Evolutionary conservation across 306 rosid species (phyloP).

Genomic region (Cucumis melo): DNA sequence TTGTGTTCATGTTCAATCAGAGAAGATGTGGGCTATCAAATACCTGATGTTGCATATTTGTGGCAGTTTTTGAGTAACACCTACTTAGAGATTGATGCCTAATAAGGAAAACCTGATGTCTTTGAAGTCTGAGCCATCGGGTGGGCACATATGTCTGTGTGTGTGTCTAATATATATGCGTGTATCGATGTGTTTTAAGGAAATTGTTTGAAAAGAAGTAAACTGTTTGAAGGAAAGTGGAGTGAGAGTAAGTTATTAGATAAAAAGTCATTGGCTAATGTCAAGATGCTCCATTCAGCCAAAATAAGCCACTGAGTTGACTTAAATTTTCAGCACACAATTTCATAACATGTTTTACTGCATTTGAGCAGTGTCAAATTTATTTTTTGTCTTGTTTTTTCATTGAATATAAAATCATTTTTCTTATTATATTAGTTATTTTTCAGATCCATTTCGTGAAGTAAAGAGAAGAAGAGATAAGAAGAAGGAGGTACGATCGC

Average conservation of each 20-base stretch:
- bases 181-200: no score
- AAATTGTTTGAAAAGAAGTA: no score
- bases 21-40: background rate
- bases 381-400: background rate
- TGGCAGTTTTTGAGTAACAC: background rate
- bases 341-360: background rate
- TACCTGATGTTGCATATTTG: background rate
- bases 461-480: slow-evolving; percentile 93
- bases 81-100: background rate
- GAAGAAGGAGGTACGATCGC: slow-evolving; percentile 61
- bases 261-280: background rate
- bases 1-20: background rate
- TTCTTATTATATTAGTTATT: slow-evolving; percentile 2
- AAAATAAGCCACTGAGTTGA: background rate
- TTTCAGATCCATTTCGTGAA: slow-evolving; percentile 75
- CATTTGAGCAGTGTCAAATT: background rate
- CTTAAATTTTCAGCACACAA: background rate
- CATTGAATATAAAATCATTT: background rate
- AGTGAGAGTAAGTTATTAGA: background rate
- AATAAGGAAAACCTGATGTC: background rate
- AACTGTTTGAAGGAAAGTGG: background rate
- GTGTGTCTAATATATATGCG: no score
- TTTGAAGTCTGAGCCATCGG: background rate
- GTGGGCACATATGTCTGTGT: background rate
- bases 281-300: background rate